phyloP scores from a whole-genome alignment of 192 early-diverging fungal genomes.

The Rhizoclosmatium globosum region DNA sequence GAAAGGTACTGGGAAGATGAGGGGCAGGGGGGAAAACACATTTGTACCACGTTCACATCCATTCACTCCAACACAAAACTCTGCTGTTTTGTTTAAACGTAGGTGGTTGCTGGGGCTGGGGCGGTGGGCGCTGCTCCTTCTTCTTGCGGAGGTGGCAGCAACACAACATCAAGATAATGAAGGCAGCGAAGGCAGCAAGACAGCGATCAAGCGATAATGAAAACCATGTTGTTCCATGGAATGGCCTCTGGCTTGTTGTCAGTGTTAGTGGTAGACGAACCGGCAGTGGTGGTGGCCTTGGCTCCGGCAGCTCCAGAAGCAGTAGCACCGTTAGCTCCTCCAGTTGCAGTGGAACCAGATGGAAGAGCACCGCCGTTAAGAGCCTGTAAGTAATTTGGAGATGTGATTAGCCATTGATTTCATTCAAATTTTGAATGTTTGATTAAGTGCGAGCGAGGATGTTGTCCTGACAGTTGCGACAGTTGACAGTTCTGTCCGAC shows the following conservation, averaged over 20 bases:
- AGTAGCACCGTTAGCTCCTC: neutral
- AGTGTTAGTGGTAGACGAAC: neutral
- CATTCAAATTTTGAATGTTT: too few species aligned
- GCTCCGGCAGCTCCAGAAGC: neutral
- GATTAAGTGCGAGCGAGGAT: too few species aligned
- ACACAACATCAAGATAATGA: neutral
- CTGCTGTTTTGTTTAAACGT: neutral
- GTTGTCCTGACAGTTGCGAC: too few species aligned
- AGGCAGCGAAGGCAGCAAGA: neutral
- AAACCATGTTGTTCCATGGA: slow-evolving; percentile 13
- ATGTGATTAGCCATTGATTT: too few species aligned
- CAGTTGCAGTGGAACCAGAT: neutral
- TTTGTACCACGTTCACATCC: too few species aligned
- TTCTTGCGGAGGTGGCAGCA: neutral
- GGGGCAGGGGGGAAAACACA: neutral
- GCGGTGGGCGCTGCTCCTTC: neutral
- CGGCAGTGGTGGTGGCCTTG: neutral
- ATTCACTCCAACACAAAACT: too few species aligned
- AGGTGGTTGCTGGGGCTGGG: neutral
- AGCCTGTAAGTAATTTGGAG: too few species aligned
- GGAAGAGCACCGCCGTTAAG: too few species aligned
- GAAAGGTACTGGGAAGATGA: neutral
- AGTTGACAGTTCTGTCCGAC: too few species aligned
- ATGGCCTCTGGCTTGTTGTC: neutral
- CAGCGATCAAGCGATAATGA: slow-evolving; percentile 2